phyloP scores from a whole-genome alignment of 148 eudicot species.

The Gaultheria prostrata region DNA sequence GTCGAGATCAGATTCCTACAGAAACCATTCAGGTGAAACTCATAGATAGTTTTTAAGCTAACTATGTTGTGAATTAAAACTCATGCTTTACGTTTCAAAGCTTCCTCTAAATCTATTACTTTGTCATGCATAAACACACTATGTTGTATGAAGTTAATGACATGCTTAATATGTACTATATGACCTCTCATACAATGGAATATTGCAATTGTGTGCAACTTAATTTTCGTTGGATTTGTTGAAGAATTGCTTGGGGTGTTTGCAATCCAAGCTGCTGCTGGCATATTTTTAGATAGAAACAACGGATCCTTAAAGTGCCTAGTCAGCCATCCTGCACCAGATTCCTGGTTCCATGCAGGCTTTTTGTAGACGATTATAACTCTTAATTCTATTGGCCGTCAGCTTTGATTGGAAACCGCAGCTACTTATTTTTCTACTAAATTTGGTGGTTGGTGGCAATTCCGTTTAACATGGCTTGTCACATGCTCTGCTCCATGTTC shows the following conservation, averaged over 20 bases:
- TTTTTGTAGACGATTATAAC: not conserved
- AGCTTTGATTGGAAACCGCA: not conserved
- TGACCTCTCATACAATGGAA: not conserved
- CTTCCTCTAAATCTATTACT: not conserved
- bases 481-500: not conserved
- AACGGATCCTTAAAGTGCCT: not conserved
- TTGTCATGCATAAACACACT: not conserved
- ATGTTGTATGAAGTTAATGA: not conserved
- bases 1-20: constrained; percentile 67
- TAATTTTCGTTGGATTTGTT: not conserved
- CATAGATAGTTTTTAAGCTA: not conserved
- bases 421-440: not conserved
- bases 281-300: not conserved
- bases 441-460: not conserved
- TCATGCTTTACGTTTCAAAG: not conserved
- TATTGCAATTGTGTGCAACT: not conserved
- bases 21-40: constrained; percentile 71
- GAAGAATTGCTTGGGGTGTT: not conserved
- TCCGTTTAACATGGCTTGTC: not conserved
- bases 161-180: not conserved
- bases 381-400: not conserved
- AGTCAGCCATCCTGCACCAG: not conserved
- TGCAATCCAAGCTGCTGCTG: constrained; percentile 2
- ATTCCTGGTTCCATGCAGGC: not conserved
- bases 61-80: not conserved